A percentile compares a stretch with the other conserved stretches of the same genome.
Evolutionary conservation across 164 flowering plant genomes (phyloP).

Genomic region (Magnolia sinica): DNA sequence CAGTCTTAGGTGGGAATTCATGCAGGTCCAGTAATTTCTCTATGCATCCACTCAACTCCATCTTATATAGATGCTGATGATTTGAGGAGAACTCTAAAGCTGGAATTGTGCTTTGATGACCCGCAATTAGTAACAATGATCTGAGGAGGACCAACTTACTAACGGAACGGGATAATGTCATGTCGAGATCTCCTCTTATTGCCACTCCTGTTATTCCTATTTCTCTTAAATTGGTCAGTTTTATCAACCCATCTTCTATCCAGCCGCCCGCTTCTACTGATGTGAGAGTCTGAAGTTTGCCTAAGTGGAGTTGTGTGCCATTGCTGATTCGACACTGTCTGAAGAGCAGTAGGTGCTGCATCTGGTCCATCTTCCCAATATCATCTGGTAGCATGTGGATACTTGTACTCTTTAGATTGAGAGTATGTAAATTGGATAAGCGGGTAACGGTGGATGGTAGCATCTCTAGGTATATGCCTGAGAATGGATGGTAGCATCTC

Average conservation of each 20-base stretch:
- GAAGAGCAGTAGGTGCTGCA: neutral
- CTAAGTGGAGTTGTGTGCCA: neutral
- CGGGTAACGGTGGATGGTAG: neutral
- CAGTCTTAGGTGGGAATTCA: no score
- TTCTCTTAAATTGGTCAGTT: constrained; percentile 2
- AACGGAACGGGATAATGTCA: no score
- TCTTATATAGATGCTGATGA: no score
- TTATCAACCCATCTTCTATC: neutral
- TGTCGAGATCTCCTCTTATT: no score
- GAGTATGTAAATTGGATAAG: neutral
- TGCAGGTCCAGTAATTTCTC: no score
- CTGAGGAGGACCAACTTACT: no score
- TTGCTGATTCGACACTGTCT: no score
- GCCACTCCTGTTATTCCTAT: neutral
- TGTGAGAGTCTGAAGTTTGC: constrained; percentile 3
- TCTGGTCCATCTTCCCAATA: neutral
- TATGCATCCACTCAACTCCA: no score
- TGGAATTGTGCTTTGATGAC: no score
- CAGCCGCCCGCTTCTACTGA: neutral
- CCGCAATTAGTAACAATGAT: no score
- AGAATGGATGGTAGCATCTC: neutral
- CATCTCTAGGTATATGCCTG: no score
- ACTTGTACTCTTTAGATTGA: neutral
- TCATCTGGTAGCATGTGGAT: neutral
- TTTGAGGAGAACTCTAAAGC: no score